Evolutionary conservation across 1,139 yeast species (phyloP).

Genomic region (Taphrina flavorubra): DNA sequence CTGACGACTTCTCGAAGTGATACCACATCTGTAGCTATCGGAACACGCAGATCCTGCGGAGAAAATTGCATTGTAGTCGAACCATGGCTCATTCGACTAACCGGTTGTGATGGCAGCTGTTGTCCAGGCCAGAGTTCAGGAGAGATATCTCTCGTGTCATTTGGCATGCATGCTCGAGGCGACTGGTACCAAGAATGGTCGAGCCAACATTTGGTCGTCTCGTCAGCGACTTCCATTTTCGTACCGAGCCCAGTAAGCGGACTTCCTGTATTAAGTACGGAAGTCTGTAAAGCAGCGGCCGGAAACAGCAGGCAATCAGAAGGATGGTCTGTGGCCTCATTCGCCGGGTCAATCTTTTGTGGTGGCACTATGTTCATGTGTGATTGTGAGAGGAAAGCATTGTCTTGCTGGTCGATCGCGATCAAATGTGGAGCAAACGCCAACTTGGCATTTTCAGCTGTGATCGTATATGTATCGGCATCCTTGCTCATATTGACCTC

Average conservation of each 20-base stretch:
- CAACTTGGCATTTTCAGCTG: not conserved
- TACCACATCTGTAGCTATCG: not conserved
- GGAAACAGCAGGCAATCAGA: not conserved
- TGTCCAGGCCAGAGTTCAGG: not conserved
- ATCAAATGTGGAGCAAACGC: not conserved
- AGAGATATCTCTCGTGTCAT: not conserved
- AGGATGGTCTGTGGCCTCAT: not conserved
- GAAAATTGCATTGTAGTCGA: not conserved
- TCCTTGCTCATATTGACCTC: not conserved
- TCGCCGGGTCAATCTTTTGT: not conserved
- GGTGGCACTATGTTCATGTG: not conserved
- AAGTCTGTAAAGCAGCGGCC: not conserved
- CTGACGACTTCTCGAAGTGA: not conserved
- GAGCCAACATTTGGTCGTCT: not conserved
- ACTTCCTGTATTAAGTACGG: too few species aligned
- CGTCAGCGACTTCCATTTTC: not conserved
- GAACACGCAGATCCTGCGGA: not conserved
- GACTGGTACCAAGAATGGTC: constrained; percentile 4
- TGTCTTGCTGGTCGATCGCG: not conserved
- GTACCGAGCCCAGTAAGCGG: too few species aligned
- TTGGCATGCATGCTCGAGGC: not conserved
- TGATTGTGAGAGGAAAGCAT: not conserved
- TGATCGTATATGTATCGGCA: not conserved
- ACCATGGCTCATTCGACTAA: not conserved
- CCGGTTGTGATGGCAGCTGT: not conserved